Base-by-base conservation (phyloP, 352 stramenopile species). In the Pythium insidiosum region DNA sequence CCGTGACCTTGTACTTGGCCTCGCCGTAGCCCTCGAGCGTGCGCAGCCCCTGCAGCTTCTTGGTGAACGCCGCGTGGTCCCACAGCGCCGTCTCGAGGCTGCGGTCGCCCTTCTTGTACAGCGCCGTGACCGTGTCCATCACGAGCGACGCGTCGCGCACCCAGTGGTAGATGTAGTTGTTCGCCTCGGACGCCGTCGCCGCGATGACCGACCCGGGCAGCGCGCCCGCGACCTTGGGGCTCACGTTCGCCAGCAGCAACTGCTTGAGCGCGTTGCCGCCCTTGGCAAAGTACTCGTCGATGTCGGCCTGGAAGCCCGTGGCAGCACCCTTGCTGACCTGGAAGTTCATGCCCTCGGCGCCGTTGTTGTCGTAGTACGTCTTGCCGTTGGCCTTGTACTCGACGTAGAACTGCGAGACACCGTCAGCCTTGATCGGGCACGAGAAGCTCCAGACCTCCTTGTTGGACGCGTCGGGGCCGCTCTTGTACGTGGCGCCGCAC, bases 321-420 rank as follows among this genome's bases (percentile, higher is more conserved):
- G 34, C 7, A 6, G 11, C 7, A 52, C 10, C 42, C n/a, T n/a
- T n/a, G n/a, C n/a, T n/a, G n/a, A n/a, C n/a, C n/a, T n/a, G n/a
- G n/a, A 52, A 58, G 43, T 58, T 59, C 12, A 5, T 30, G 1
- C 43, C 44, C n/a, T 28, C 39, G 30, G 43, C 44, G 12, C 30
- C 51, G 44, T 59, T 59, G 51, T 53, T 59, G 51, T 59, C 51
- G 40, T 59, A 59, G 39, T 53, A 53, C 31, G 43, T 59, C 38
- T 29, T 7, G 16, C 51, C 44, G 31, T 59, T 59, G 10, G 50
- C 44, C 31, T 54, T 48, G 51, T 59, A 59, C 43, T 59, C 51
- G 15, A 53, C 44, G 38, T 59, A 59, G 38, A 59, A 59, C 44
- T 59, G 51, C n/a, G 42, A 21, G 43, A 58, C 48, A 16, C 50